A percentile compares a stretch with the other conserved stretches of the same genome.
These are phyloP conservation scores for Arxiozyma heterogenica DNA, from an alignment of 1,139 yeast genomes.

Conservation along the genomic window DNA sequence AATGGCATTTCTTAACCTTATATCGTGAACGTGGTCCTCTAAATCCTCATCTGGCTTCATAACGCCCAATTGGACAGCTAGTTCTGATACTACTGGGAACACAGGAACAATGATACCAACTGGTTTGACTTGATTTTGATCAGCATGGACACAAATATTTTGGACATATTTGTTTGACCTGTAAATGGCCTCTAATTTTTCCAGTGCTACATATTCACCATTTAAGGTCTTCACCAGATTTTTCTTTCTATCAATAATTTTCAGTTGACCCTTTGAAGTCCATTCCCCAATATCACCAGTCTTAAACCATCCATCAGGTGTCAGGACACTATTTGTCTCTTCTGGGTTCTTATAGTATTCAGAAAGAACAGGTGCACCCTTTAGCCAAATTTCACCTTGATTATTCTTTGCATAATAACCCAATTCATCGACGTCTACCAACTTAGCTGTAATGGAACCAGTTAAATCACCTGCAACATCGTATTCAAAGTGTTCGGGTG, in stretches of 20 bases:
- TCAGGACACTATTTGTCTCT: conserved; percentile 72
- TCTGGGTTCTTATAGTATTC: conserved; percentile 78
- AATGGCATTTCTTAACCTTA: conserved; percentile 48
- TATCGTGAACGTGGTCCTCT: conserved; percentile 47
- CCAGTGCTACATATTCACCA: conserved; percentile 97
- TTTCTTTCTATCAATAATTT: conserved; percentile 89
- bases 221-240: conserved; percentile 90
- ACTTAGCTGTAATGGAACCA: conserved; percentile 77
- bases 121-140: conserved; percentile 77
- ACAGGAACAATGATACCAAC: conserved; percentile 83
- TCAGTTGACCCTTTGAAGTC: conserved; percentile 70
- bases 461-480: conserved; percentile 78
- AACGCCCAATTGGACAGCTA: conserved; percentile 47
- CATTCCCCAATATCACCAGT: conserved; percentile 98
- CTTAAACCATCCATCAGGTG: conserved; percentile 76
- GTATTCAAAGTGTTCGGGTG: conserved; percentile 54
- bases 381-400: conserved; percentile 85
- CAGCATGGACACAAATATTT: conserved; percentile 91
- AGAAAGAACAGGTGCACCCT: conserved; percentile 62
- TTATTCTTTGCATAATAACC: conserved; percentile 85
- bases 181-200: conserved; percentile 78
- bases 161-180: conserved; percentile 70
- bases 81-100: conserved; percentile 52
- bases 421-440: conserved; percentile 85
- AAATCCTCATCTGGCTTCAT: conserved; percentile 44